A percentile compares a stretch with the other conserved stretches of the same genome.
These are phyloP conservation scores for Sclerotinia minor DNA, from an alignment of 2,329 filamentous ascomycete genomes.

Conservation along the genomic window DNA sequence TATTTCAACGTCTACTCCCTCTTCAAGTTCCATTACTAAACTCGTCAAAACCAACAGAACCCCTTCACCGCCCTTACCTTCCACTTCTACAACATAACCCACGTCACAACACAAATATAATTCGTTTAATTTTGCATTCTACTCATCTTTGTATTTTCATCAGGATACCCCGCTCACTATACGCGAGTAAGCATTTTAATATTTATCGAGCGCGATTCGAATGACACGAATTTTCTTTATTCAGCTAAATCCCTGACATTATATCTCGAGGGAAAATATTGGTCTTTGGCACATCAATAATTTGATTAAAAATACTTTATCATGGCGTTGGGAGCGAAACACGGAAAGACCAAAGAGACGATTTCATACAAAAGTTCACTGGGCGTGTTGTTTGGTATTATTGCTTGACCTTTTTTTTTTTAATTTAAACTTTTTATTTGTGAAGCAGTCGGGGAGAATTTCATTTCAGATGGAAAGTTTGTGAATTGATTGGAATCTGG, in stretches of 20 bases:
- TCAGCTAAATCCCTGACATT: background rate
- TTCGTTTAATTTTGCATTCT: background rate
- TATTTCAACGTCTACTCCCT: background rate
- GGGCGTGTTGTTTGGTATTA: background rate
- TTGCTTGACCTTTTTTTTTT: background rate
- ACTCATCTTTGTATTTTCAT: constrained; percentile 4
- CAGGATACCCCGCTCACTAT: constrained; percentile 23
- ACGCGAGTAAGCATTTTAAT: constrained; percentile 25
- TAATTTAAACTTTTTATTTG: constrained; percentile 8
- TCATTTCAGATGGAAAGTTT: background rate
- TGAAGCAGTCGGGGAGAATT: background rate
- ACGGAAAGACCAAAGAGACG: background rate
- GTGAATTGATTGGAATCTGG: background rate
- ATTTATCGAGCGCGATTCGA: constrained; percentile 6
- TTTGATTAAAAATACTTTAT: constrained; percentile 13
- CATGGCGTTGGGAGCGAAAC: constrained; percentile 8
- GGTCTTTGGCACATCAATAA: background rate
- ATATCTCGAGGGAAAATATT: background rate
- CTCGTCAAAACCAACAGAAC: constrained; percentile 4
- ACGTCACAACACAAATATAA: background rate
- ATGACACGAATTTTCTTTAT: constrained; percentile 17
- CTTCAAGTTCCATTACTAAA: background rate
- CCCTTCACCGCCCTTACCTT: constrained; percentile 9
- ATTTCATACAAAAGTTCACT: constrained; percentile 9
- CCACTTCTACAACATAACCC: background rate